These are phyloP conservation scores for Mucor indicus DNA, from an alignment of 371 early-diverging fungal species.

Conservation along the genomic window DNA sequence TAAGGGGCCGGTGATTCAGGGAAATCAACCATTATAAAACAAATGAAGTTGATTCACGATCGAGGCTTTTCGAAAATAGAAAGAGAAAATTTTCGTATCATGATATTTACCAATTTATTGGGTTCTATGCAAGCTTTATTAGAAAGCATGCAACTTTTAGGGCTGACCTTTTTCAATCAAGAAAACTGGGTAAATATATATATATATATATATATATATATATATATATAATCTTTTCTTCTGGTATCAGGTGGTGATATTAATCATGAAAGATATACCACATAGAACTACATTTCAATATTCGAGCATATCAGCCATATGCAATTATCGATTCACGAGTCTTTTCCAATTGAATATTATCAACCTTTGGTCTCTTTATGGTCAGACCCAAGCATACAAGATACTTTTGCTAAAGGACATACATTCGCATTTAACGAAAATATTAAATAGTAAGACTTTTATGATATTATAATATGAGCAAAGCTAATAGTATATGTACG, in stretches of 20 bases:
- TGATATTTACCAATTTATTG: slow-evolving; percentile 85
- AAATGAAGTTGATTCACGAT: slow-evolving; percentile 94
- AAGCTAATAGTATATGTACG: not conserved
- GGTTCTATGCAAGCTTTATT: slow-evolving; percentile 87
- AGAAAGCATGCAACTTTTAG: slow-evolving; percentile 79
- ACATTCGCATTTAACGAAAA: slow-evolving; percentile 87
- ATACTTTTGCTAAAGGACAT: slow-evolving; percentile 55
- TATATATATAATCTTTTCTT: too few relatives aligned
- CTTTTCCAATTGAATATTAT: slow-evolving; percentile 65
- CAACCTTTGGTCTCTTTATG: slow-evolving; percentile 71
- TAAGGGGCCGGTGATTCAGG: slow-evolving; percentile 96
- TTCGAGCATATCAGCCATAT: slow-evolving; percentile 26
- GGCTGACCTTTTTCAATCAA: slow-evolving; percentile 57
- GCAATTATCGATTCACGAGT: slow-evolving; percentile 40
- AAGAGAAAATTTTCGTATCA: slow-evolving; percentile 79
- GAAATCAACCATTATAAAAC: slow-evolving; percentile 93
- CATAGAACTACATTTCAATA: slow-evolving; percentile 16
- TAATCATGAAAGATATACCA: too few relatives aligned
- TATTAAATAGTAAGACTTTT: slow-evolving; percentile 61
- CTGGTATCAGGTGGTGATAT: too few relatives aligned
- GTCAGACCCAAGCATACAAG: slow-evolving; percentile 66
- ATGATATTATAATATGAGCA: not conserved
- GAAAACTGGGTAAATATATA: slow-evolving; percentile 47
- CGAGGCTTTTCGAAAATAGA: slow-evolving; percentile 83
- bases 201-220: too few relatives aligned